These are phyloP conservation scores for Parastagonospora avenae DNA, from an alignment of 2,329 filamentous ascomycete species.

Conservation along the genomic window DNA sequence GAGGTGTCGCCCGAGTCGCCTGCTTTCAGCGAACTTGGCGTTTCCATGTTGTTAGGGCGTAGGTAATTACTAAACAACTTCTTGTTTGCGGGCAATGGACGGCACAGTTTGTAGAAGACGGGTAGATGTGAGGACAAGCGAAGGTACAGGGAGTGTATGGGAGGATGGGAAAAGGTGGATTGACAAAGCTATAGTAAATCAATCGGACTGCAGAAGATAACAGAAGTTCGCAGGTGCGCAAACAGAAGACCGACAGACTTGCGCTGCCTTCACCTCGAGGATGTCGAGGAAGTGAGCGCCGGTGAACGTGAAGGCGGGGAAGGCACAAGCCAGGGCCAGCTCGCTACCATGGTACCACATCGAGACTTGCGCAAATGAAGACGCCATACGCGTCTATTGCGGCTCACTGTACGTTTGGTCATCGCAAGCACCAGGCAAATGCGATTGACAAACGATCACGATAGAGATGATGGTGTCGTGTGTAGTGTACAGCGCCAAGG, in stretches of 20 bases:
- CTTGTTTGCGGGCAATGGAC: not conserved
- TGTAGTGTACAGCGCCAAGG: not conserved
- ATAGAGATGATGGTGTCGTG: not conserved
- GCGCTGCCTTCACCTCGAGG: not conserved
- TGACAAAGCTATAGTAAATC: not conserved
- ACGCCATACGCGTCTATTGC: too few relatives aligned
- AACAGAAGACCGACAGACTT: not conserved
- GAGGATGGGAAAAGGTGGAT: not conserved
- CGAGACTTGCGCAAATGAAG: not conserved
- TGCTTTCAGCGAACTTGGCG: not conserved
- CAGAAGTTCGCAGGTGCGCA: not conserved
- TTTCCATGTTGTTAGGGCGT: not conserved
- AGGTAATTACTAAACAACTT: too few relatives aligned
- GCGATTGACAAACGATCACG: not conserved
- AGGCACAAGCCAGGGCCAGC: not conserved
- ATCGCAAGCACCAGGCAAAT: not conserved
- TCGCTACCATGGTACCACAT: not conserved
- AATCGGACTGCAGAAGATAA: not conserved
- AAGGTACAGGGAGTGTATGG: not conserved
- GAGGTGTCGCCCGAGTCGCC: not conserved
- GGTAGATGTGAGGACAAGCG: not conserved
- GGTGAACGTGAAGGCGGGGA: conserved; percentile 2
- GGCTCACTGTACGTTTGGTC: not conserved
- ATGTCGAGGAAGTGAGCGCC: not conserved
- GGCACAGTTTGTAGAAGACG: not conserved